Conservation (phyloP, 1,284 basidiomycete species). For the Uromyces viciae-fabae region DNA sequence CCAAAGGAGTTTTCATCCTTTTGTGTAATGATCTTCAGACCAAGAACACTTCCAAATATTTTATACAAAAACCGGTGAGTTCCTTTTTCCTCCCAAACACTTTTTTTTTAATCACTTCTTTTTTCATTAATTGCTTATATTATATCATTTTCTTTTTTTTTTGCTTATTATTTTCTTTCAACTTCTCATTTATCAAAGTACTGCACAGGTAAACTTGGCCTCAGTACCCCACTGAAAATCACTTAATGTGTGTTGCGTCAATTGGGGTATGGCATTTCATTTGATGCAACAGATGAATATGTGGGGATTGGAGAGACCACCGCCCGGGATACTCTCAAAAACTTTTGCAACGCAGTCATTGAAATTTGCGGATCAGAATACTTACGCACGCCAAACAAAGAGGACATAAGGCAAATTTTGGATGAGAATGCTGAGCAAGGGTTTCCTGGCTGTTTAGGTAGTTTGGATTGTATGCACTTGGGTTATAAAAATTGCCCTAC, state of each 20-base stretch:
- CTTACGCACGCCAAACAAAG: background rate
- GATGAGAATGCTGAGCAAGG: background rate
- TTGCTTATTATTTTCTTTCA: too few relatives aligned
- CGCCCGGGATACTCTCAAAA: background rate
- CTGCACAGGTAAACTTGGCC: too few relatives aligned
- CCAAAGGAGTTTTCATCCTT: background rate
- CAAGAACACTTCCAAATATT: background rate
- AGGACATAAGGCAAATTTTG: background rate
- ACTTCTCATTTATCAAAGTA: too few relatives aligned
- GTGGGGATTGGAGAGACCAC: background rate
- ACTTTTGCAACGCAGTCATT: slow-evolving; percentile 6
- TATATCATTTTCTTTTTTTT: too few relatives aligned
- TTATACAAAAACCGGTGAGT: background rate
- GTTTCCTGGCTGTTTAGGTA: slow-evolving; percentile 20
- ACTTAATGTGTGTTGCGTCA: too few relatives aligned
- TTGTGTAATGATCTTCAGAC: slow-evolving; percentile 1
- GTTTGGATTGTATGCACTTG: slow-evolving; percentile 25
- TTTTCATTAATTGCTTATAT: too few relatives aligned
- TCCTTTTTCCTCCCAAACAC: background rate
- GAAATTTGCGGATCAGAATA: background rate
- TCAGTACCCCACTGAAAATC: too few relatives aligned
- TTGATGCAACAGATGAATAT: slow-evolving; percentile 9
- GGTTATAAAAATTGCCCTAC: slow-evolving; percentile 3
- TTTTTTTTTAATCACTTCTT: too few relatives aligned
- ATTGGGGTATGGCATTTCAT: background rate